These are phyloP conservation scores for Lactarius hengduanensis DNA, from an alignment of 768 basidiomycete genomes.

Conservation along the genomic window DNA sequence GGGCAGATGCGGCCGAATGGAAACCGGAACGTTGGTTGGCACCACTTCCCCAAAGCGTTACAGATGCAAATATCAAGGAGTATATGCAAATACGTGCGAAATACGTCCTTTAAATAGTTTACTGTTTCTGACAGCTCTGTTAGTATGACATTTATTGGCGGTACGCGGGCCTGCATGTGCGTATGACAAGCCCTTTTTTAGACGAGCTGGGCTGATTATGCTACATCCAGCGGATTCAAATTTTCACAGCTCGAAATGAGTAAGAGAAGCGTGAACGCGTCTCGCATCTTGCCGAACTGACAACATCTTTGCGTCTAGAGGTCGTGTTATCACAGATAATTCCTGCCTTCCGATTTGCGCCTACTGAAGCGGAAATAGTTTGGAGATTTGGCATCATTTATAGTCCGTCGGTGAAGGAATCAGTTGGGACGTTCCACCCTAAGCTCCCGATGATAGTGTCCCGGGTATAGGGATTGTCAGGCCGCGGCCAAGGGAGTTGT, in stretches of 20 bases:
- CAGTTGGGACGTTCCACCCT: not conserved
- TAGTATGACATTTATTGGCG: too few species aligned
- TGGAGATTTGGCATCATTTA: not conserved
- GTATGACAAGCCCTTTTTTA: not conserved
- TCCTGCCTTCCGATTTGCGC: not conserved
- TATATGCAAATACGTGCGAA: not conserved
- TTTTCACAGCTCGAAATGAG: not conserved
- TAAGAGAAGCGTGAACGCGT: not conserved
- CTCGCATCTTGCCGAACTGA: not conserved
- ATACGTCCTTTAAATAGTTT: too few species aligned
- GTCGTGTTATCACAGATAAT: conserved; percentile 1
- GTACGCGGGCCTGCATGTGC: too few species aligned
- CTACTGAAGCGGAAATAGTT: not conserved
- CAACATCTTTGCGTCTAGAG: not conserved
- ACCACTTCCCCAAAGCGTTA: not conserved
- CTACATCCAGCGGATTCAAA: not conserved
- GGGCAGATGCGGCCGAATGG: not conserved
- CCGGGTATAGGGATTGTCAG: not conserved
- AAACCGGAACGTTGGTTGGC: not conserved
- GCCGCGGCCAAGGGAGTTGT: too few species aligned
- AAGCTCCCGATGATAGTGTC: not conserved
- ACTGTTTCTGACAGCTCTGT: too few species aligned
- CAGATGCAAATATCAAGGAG: not conserved
- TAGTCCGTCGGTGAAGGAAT: not conserved
- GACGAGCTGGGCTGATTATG: not conserved